phyloP scores from a whole-genome alignment of 2,329 filamentous ascomycete genomes.

The Ramularia endophylla region DNA sequence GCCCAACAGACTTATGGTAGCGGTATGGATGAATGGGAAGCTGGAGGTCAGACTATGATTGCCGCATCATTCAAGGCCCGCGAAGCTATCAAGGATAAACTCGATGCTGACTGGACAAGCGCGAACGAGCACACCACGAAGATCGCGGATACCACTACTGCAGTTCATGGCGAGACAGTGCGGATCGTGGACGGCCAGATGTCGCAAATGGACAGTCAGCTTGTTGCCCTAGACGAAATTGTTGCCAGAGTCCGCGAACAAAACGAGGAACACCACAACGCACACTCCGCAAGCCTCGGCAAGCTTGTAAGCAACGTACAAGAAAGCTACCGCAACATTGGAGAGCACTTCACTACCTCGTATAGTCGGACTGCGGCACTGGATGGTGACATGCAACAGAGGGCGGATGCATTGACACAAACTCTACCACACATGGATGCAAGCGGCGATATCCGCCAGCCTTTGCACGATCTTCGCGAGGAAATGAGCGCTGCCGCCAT shows the following conservation, averaged over 20 bases:
- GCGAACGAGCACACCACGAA: slow-evolving; percentile 76
- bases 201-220: slow-evolving; percentile 77
- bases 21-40: slow-evolving; percentile 69
- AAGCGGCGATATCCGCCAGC: slow-evolving; percentile 55
- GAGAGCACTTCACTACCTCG: slow-evolving; percentile 62
- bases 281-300: slow-evolving; percentile 61
- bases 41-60: slow-evolving; percentile 62
- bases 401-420: slow-evolving; percentile 53
- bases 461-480: slow-evolving; percentile 64
- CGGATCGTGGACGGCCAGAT: slow-evolving; percentile 87
- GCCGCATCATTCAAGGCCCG: slow-evolving; percentile 66
- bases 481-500: slow-evolving; percentile 61
- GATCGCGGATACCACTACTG: slow-evolving; percentile 76
- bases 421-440: slow-evolving; percentile 55
- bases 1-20: slow-evolving; percentile 61
- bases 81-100: slow-evolving; percentile 70
- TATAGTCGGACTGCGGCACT: slow-evolving; percentile 63
- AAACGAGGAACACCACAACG: slow-evolving; percentile 70
- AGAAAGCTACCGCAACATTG: slow-evolving; percentile 65
- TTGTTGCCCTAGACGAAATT: slow-evolving; percentile 85
- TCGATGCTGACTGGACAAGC: slow-evolving; percentile 79
- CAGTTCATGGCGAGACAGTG: slow-evolving; percentile 85
- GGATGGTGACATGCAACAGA: slow-evolving; percentile 59
- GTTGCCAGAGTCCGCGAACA: slow-evolving; percentile 74
- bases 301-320: slow-evolving; percentile 63